These are phyloP conservation scores for Suhomyces ambrosiae DNA, from an alignment of 1,139 yeast species.

Conservation along the genomic window DNA sequence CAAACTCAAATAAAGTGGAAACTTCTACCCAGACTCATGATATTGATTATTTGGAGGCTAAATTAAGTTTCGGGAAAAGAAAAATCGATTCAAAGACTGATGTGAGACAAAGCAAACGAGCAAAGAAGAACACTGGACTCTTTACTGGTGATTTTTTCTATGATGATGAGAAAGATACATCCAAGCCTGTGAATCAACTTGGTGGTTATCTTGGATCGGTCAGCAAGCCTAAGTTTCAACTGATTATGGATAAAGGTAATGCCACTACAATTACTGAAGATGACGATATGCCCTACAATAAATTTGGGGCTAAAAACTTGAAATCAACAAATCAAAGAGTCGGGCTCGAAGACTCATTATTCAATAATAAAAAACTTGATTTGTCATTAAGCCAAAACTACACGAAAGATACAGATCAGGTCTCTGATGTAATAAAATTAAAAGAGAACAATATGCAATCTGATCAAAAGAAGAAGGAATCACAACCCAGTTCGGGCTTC, in stretches of 20 bases:
- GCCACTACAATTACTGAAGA: conserved; percentile 14
- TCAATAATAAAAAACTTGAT: conserved; percentile 21
- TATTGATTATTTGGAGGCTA: conserved; percentile 29
- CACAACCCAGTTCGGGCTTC: conserved; percentile 42
- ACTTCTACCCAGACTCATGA: conserved; percentile 48
- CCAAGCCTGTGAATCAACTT: conserved; percentile 20
- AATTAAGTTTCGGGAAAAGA: conserved; percentile 22
- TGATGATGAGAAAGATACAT: conserved; percentile 24
- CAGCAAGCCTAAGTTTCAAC: conserved; percentile 30
- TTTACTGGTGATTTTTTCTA: conserved; percentile 42
- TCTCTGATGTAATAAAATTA: conserved; percentile 33
- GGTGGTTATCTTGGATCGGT: conserved; percentile 38
- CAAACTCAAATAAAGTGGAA: conserved; percentile 31
- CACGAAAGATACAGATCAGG: conserved; percentile 26
- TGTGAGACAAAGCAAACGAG: conserved; percentile 18
- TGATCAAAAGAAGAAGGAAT: conserved; percentile 10
- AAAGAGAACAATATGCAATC: conserved; percentile 22
- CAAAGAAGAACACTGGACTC: conserved; percentile 26
- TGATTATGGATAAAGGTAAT: not conserved
- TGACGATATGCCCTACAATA: conserved; percentile 20
- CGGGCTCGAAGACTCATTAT: conserved; percentile 24
- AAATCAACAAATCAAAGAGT: conserved; percentile 21
- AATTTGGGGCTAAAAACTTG: conserved; percentile 15
- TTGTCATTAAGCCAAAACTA: conserved; percentile 33
- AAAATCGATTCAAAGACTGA: conserved; percentile 4